These are phyloP conservation scores for Leucogyrophana mollusca DNA, from an alignment of 768 basidiomycete genomes.

Conservation along the genomic window DNA sequence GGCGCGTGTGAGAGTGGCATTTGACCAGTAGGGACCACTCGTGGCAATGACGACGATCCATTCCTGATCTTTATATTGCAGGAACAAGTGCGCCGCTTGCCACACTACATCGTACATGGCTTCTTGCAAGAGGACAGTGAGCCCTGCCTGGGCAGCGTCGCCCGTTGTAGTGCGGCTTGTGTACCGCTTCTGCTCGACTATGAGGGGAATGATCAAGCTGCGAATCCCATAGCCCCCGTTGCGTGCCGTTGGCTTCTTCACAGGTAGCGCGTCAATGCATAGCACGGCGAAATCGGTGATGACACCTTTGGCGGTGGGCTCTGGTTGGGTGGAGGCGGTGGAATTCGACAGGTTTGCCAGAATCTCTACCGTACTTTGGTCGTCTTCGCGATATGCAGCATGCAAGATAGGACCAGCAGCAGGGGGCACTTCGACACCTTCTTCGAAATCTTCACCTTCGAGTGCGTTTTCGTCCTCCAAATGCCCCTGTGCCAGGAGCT, in stretches of 20 bases:
- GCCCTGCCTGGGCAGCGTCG: background rate
- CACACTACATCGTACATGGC: background rate
- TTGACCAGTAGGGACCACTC: background rate
- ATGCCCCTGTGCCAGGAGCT: too few species aligned
- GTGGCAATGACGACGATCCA: slow-evolving; percentile 1
- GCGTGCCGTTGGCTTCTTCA: too few species aligned
- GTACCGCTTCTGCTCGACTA: background rate
- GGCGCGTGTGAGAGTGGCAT: background rate
- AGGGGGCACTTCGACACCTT: too few species aligned
- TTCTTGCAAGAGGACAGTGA: background rate
- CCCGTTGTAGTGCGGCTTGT: background rate
- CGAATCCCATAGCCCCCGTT: background rate
- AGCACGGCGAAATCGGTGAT: background rate
- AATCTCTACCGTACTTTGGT: too few species aligned
- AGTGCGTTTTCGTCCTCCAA: background rate
- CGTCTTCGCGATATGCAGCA: too few species aligned
- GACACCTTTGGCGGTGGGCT: background rate
- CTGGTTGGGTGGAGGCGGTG: background rate
- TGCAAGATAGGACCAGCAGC: too few species aligned
- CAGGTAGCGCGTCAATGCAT: background rate
- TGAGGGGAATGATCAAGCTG: background rate
- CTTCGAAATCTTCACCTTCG: background rate
- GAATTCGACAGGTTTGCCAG: too few species aligned
- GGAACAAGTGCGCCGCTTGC: background rate
- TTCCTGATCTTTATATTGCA: background rate